Base-by-base conservation (phyloP, 2,329 filamentous ascomycete genomes). In the Hypoxylon sp. region DNA sequence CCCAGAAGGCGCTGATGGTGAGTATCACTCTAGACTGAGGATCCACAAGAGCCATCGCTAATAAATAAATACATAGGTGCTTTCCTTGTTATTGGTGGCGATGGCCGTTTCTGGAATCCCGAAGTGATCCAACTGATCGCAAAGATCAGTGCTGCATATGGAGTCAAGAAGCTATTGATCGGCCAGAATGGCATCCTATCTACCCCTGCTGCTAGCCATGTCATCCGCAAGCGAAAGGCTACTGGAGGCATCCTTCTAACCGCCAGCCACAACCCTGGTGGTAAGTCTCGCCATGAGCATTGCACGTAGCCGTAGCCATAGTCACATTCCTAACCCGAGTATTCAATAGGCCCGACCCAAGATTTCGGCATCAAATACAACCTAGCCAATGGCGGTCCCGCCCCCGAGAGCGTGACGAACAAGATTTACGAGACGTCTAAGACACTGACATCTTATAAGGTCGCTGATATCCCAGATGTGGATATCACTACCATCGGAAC, bases 341-440 rank as follows among this genome's bases (percentile, higher is more conserved):
- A 22, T 57, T 28, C 11, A 49, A 44, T 72, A 97, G 93, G 94
- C 53, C 95, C 95, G 66, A 91, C 88, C 72, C 91, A 95, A 78
- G 95, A 99, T 81, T 99, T 99, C 74, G 95, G 95, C 73, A 99
- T 99, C 89, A 99, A 99, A 84, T 99, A 99, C 87, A 99, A 99
- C 85, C 85, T 99, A 62, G 85, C 93, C 78, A 98, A 99, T 76
- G 95, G 95, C 73, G 95, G 94, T 59, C 95, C 95, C 44, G 95
- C 95, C 59, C 95, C 95, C 62, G 95, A 99, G 80, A 90, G 91
- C 56, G 92, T 99, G 70, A 99, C 95, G 71, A 96, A 99, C 88
- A 97, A 97, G 84, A 98, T 99, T 79, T 98, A 87, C 82, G 92
- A 94, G 73, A 88, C 89, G 65, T 94, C 94, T 72, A 98, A 97